Conservation (phyloP, 2,329 filamentous ascomycete genomes). For the Alternaria sp. region DNA sequence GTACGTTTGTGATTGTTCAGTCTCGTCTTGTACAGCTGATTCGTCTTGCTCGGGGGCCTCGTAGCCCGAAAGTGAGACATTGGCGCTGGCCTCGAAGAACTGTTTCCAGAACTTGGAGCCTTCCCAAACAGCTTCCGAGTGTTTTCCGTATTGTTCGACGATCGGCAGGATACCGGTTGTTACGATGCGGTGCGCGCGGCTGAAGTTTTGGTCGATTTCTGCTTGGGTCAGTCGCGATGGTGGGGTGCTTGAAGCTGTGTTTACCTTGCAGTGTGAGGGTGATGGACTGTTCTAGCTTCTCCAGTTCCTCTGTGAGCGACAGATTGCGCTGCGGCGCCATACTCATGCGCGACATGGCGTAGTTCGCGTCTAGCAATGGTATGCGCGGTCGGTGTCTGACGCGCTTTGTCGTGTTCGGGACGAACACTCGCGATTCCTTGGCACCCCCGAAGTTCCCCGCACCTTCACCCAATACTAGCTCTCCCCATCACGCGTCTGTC, state of each 20-base stretch:
- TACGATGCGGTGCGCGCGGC: slow-evolving; percentile 93
- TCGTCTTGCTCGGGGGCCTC: slow-evolving; percentile 74
- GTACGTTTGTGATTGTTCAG: slow-evolving; percentile 45
- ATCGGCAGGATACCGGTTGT: slow-evolving; percentile 91
- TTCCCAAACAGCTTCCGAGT: slow-evolving; percentile 94
- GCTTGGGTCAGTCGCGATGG: slow-evolving; percentile 31
- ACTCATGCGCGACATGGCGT: slow-evolving; percentile 58
- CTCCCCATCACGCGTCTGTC: not conserved
- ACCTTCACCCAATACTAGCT: not conserved
- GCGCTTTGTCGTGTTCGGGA: slow-evolving; percentile 17
- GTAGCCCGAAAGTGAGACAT: slow-evolving; percentile 94
- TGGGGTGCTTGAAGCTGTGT: slow-evolving; percentile 27
- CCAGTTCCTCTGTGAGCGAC: slow-evolving; percentile 90
- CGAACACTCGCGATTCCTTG: slow-evolving; percentile 17
- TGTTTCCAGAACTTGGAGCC: slow-evolving; percentile 99
- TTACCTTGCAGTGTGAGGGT: slow-evolving; percentile 88
- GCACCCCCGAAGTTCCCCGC: slow-evolving; percentile 27
- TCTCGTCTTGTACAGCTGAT: slow-evolving; percentile 55
- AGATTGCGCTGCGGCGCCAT: slow-evolving; percentile 63
- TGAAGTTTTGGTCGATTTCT: slow-evolving; percentile 99
- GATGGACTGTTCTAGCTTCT: slow-evolving; percentile 95
- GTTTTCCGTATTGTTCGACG: slow-evolving; percentile 92
- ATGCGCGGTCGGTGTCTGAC: slow-evolving; percentile 11
- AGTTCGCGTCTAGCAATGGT: slow-evolving; percentile 1
- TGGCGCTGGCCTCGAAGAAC: slow-evolving; percentile 98